These are phyloP conservation scores for Circinella umbellata DNA, from an alignment of 371 early-diverging fungal species.

Conservation along the genomic window DNA sequence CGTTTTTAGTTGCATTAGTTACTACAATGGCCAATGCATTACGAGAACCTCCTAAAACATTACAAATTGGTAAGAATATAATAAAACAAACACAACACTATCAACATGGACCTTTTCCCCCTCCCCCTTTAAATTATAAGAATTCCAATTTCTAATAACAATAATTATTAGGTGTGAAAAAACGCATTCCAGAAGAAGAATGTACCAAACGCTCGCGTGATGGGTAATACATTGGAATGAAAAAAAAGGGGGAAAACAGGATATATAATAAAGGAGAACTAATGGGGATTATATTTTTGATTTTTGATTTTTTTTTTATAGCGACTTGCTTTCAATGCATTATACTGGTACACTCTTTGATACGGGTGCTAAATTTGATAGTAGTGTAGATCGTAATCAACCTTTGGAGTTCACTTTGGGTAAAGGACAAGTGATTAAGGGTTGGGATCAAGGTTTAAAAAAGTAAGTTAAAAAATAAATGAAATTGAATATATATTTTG, in stretches of 20 bases:
- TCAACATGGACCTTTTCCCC: no score
- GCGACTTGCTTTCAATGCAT: conserved; percentile 76
- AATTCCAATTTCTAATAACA: no score
- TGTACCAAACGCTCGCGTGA: conserved; percentile 49
- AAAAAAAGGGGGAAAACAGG: neutral
- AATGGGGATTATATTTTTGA: no score
- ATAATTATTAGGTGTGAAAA: conserved; percentile 48
- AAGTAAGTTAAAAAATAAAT: conserved; percentile 38
- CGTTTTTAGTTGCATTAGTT: neutral
- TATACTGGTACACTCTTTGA: conserved; percentile 79
- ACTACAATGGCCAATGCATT: conserved; percentile 31
- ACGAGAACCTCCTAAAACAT: conserved; percentile 54
- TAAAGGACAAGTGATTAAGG: conserved; percentile 67
- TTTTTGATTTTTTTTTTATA: no score
- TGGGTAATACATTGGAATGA: conserved; percentile 36
- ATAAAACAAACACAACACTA: no score
- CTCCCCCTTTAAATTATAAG: no score
- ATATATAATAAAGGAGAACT: no score
- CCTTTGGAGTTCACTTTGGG: conserved; percentile 82
- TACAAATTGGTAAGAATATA: conserved; percentile 62
- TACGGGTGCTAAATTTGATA: conserved; percentile 79
- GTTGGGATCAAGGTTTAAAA: conserved; percentile 85
- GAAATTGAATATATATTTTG: neutral
- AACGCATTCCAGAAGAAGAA: conserved; percentile 50
- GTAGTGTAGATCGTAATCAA: conserved; percentile 68